phyloP scores from a whole-genome alignment of 441 rosid genomes.

The Aquilaria agallochum region DNA sequence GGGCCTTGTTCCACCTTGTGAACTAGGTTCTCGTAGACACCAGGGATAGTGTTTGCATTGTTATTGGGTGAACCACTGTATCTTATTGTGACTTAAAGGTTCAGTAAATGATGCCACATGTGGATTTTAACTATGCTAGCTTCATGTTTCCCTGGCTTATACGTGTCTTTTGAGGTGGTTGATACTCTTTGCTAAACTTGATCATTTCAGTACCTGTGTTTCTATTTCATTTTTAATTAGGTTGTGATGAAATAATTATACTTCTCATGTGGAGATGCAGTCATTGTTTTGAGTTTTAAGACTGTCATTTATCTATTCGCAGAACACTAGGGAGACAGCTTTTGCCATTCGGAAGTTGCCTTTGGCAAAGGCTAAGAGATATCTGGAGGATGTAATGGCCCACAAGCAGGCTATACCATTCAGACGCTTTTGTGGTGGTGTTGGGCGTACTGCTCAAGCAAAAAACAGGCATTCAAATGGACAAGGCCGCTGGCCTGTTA shows the following conservation, averaged over 20 bases:
- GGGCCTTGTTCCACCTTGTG: conserved; percentile 39
- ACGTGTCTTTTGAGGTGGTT: too few relatives aligned
- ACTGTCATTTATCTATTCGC: not conserved
- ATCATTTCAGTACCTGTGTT: too few relatives aligned
- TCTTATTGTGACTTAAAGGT: conserved; percentile 34
- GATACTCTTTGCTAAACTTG: too few relatives aligned
- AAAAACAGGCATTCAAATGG: conserved; percentile 95
- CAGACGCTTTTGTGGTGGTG: conserved; percentile 90
- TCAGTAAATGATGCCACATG: conserved; percentile 51
- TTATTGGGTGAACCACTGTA: conserved; percentile 70
- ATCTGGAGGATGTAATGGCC: conserved; percentile 90
- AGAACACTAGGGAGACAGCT: conserved; percentile 97
- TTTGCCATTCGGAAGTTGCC: conserved; percentile 72
- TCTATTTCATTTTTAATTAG: too few relatives aligned
- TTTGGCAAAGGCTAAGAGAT: conserved; percentile 87
- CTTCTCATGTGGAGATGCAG: not conserved
- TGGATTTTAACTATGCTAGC: too few relatives aligned
- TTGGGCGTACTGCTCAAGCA: conserved; percentile 97
- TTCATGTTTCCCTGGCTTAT: too few relatives aligned
- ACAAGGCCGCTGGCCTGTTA: conserved; percentile 94
- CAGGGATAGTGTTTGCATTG: conserved; percentile 39
- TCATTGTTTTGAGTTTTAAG: not conserved
- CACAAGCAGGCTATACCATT: conserved; percentile 99
- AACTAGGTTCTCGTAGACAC: conserved; percentile 36
- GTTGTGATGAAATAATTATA: not conserved